Conservation (phyloP, 2,329 filamentous ascomycete species). For the Penicillium sp. region DNA sequence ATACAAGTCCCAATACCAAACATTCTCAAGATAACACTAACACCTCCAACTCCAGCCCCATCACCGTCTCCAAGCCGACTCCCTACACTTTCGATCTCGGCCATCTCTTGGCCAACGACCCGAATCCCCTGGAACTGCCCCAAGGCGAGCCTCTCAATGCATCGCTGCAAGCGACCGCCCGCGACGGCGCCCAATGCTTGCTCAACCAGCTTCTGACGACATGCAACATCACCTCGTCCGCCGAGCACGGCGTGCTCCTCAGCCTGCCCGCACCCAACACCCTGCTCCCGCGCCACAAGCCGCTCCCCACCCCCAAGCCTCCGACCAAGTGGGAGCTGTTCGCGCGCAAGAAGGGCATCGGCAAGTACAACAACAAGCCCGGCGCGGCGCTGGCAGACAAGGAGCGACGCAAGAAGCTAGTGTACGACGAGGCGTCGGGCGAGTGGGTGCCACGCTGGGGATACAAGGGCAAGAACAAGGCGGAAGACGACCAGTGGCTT, state of each 20-base stretch:
- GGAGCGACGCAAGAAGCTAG: constrained; percentile 63
- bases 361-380: constrained; percentile 68
- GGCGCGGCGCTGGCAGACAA: constrained; percentile 61
- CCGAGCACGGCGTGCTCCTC: constrained; percentile 67
- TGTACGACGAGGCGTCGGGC: constrained; percentile 77
- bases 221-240: constrained; percentile 70
- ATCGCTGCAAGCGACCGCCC: constrained; percentile 69
- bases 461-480: constrained; percentile 86
- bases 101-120: constrained; percentile 79
- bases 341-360: constrained; percentile 92
- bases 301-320: constrained; percentile 73
- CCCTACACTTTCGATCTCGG: constrained; percentile 92
- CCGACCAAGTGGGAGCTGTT: constrained; percentile 96
- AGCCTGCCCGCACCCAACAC: constrained; percentile 69
- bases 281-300: constrained; percentile 83
- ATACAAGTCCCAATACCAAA: constrained; percentile 2
- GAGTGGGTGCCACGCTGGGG: constrained; percentile 96
- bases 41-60: constrained; percentile 40
- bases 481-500: constrained; percentile 78
- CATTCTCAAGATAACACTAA: constrained; percentile 19
- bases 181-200: constrained; percentile 85
- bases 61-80: constrained; percentile 74
- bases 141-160: constrained; percentile 56
- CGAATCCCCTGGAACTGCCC: constrained; percentile 70
- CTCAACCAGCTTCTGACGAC: constrained; percentile 93